Conservation (phyloP, 2,329 filamentous ascomycete genomes). For the Apiospora koreana region DNA sequence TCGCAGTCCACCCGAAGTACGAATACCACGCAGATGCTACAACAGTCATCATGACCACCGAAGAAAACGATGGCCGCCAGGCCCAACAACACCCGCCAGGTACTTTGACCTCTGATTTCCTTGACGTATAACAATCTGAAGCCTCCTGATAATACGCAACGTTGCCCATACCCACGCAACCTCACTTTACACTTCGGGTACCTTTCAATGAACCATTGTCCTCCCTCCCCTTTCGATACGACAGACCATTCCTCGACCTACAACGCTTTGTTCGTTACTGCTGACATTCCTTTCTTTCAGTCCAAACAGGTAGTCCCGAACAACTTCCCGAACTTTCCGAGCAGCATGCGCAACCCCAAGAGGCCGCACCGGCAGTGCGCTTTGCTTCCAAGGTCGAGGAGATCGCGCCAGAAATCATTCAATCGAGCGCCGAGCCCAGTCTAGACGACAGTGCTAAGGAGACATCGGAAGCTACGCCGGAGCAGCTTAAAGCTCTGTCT, state of each 20-base stretch:
- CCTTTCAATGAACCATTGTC: neutral
- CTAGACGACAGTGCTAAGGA: conserved; percentile 22
- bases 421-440: conserved; percentile 24
- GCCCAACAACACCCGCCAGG: conserved; percentile 2
- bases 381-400: conserved; percentile 20
- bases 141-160: neutral
- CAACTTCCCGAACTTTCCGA: conserved; percentile 14
- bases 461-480: conserved; percentile 49
- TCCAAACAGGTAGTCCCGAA: conserved; percentile 11
- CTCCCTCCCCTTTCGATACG: neutral
- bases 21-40: conserved; percentile 4
- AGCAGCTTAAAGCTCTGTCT: conserved; percentile 72
- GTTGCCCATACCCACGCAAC: neutral
- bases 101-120: conserved; percentile 1
- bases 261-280: conserved; percentile 14
- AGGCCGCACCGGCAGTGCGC: conserved; percentile 16
- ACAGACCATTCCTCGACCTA: neutral
- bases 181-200: neutral
- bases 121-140: neutral
- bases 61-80: conserved; percentile 6
- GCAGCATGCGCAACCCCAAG: conserved; percentile 11
- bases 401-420: conserved; percentile 11
- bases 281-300: conserved; percentile 13
- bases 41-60: neutral
- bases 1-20: neutral